Base-by-base conservation (phyloP, 768 basidiomycete genomes). In the Rhodotorula kratochvilovae region DNA sequence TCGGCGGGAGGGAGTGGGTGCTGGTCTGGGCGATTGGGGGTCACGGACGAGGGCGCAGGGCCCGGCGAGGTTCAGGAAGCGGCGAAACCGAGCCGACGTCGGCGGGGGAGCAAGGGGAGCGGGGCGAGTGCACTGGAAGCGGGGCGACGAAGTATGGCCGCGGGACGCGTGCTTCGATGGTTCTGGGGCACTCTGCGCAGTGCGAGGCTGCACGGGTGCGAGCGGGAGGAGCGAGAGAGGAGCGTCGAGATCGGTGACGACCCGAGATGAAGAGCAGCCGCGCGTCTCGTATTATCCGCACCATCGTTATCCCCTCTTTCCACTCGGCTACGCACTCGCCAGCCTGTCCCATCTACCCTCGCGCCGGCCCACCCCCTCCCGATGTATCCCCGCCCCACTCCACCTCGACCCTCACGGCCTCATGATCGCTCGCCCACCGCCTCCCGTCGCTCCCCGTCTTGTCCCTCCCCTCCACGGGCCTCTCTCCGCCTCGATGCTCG, bases 391-490 rank as follows among this genome's bases (percentile, higher is more conserved):
- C 15, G 16, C 8, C 29, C 33, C 31, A 19, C 43, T 42, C 54
- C 23, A 58, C 0, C 56, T 23, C 35, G 15, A 66, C 56, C 35
- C 33, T 7, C 17, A 66, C 65, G 19, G 45, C 65, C 46, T 50
- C 56, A 31, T 66, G 65, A 35, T 66, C 65, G 23, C 56, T 58
- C 46, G 56, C 57, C 10, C 5, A 66, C 35, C 16, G 2, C 48
- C 36, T n/a, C 8, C 65, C 65, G 0, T 16, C 56, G 21, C 27
- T n/a, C 16, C 65, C 65, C 16, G 16, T 21, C 46, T 57, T 39
- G n/a, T 66, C 65, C 48, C 48, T 16, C 36, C 58, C 65, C 31
- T 35, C 33, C 15, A 29, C 45, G 1, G 45, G 27, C 56, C 35
- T 36, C 31, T 23, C 42, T 0, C 17, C 63, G 13, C 46, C 65